Conservation (phyloP, 352 stramenopile genomes). For the Phytophthora citricola region DNA sequence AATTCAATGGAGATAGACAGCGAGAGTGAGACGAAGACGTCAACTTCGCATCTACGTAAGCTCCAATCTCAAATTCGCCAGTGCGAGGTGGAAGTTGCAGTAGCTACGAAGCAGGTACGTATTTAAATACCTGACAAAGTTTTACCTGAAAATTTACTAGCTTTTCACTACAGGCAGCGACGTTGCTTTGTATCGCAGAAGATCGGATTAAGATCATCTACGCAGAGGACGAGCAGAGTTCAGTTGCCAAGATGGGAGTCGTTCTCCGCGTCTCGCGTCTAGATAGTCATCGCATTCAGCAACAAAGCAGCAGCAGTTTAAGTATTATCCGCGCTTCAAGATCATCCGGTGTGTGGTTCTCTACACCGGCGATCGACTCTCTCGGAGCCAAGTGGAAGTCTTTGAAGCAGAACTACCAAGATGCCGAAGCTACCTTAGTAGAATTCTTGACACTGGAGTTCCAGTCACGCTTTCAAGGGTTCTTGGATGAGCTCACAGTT, state of each 20-base stretch:
- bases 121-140: neutral
- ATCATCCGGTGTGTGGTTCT: constrained; percentile 56
- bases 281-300: constrained; percentile 53
- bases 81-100: constrained; percentile 37
- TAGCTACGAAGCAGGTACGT: constrained; percentile 27
- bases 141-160: neutral
- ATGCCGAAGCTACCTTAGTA: constrained; percentile 30
- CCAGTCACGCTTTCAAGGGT: constrained; percentile 8
- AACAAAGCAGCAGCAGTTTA: constrained; percentile 18
- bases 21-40: constrained; percentile 5
- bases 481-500: constrained; percentile 16
- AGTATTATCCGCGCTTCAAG: constrained; percentile 50
- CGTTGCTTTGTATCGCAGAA: constrained; percentile 31
- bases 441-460: constrained; percentile 26
- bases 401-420: constrained; percentile 27
- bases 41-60: constrained; percentile 13
- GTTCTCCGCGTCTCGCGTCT: constrained; percentile 52
- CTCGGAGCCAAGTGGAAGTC: constrained; percentile 46
- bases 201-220: constrained; percentile 49
- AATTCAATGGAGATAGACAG: neutral
- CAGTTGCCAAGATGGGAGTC: constrained; percentile 28
- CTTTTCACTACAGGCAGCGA: constrained; percentile 28
- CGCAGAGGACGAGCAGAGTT: constrained; percentile 36
- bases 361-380: constrained; percentile 36
- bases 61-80: constrained; percentile 25